A percentile compares a stretch with the other conserved stretches of the same genome.
Conservation (phyloP, 192 early-diverging fungal genomes). For the Neocallimastix lanati region DNA sequence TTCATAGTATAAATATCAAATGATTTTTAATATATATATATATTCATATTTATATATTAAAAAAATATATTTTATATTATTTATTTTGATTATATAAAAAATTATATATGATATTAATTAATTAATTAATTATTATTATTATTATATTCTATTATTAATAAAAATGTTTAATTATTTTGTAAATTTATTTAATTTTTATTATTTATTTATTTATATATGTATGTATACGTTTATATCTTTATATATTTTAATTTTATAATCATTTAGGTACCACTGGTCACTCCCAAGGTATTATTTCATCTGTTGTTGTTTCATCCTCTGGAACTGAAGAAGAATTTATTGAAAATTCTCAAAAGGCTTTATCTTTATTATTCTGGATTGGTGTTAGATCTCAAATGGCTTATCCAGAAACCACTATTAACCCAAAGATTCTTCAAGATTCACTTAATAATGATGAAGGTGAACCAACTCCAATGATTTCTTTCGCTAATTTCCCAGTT, state of each 20-base stretch:
- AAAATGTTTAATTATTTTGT: too few species aligned
- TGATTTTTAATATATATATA: too few species aligned
- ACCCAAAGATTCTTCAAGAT: conserved; percentile 77
- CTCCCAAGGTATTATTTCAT: conserved; percentile 74
- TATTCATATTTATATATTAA: too few species aligned
- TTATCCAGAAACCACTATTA: conserved; percentile 57
- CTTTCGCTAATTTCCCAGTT: conserved; percentile 63
- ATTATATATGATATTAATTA: too few species aligned
- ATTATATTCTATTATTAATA: too few species aligned
- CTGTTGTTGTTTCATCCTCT: conserved; percentile 62
- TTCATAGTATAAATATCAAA: too few species aligned
- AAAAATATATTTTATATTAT: too few species aligned
- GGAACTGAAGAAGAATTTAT: conserved; percentile 61
- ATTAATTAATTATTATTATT: too few species aligned
- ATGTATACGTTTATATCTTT: neutral
- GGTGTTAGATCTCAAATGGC: conserved; percentile 65
- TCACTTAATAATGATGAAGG: conserved; percentile 77
- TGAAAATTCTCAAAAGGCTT: conserved; percentile 51
- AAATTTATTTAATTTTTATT: conserved; percentile 6
- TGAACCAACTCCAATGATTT: conserved; percentile 80
- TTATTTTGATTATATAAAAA: too few species aligned
- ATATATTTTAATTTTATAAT: conserved; percentile 5
- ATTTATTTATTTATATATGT: neutral
- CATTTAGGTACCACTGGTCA: conserved; percentile 58
- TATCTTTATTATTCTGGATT: conserved; percentile 64